Conservation (phyloP, 2,329 filamentous ascomycete genomes). For the Daldinia eschscholtzii region DNA sequence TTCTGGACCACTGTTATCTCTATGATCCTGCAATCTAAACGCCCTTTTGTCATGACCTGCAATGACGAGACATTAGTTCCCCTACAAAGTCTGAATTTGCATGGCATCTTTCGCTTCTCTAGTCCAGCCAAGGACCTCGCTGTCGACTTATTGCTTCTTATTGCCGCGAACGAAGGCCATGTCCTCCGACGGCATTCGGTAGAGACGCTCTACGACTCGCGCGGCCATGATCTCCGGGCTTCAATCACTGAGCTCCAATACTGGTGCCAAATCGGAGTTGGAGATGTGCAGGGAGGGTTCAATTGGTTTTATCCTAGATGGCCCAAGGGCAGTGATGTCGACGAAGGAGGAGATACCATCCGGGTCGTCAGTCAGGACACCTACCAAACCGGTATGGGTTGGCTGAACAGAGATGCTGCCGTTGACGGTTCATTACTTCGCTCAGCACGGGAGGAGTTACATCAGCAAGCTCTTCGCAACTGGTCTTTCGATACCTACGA, state of each 20-base stretch:
- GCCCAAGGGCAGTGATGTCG: constrained; percentile 77
- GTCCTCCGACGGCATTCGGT: constrained; percentile 76
- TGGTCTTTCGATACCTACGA: constrained; percentile 75
- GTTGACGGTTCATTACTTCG: constrained; percentile 54
- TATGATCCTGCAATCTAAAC: constrained; percentile 85
- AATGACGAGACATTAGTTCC: constrained; percentile 90
- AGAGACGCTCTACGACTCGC: constrained; percentile 76
- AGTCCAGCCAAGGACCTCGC: constrained; percentile 75
- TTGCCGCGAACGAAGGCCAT: constrained; percentile 92
- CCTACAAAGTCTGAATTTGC: constrained; percentile 77
- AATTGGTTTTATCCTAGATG: constrained; percentile 89
- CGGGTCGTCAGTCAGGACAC: constrained; percentile 86
- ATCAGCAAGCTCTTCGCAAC: constrained; percentile 74
- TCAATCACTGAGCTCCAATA: constrained; percentile 88
- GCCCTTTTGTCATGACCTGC: constrained; percentile 95
- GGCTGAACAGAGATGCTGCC: constrained; percentile 73
- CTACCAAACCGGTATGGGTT: constrained; percentile 82
- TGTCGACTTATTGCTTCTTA: constrained; percentile 82
- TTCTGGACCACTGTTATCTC: constrained; percentile 89
- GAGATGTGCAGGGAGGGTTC: constrained; percentile 86
- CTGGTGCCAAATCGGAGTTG: constrained; percentile 97
- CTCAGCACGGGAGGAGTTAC: constrained; percentile 70
- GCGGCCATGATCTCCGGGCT: constrained; percentile 80
- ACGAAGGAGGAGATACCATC: constrained; percentile 74
- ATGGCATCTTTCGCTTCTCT: constrained; percentile 85